Evolutionary conservation across 306 rosid genomes (phyloP).

Genomic region (Luffa acutangula): DNA sequence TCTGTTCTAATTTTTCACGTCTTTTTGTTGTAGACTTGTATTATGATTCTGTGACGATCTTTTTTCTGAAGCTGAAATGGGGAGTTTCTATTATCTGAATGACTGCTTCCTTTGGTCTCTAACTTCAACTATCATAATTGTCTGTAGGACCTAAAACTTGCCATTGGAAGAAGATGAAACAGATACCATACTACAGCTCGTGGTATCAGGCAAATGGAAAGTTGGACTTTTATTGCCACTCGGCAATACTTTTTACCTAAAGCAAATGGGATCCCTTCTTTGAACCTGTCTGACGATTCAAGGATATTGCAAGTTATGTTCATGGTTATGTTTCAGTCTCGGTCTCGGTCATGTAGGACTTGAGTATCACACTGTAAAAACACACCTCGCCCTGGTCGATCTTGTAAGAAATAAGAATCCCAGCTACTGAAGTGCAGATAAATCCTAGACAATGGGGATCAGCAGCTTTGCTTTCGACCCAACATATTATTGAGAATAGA

Average conservation of each 20-base stretch:
- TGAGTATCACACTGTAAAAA: conserved; percentile 17
- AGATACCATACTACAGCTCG: conserved; percentile 5
- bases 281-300: conserved; percentile 35
- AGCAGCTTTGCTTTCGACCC: conserved; percentile 22
- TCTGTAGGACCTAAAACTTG: background rate
- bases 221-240: background rate
- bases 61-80: background rate
- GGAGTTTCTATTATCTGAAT: background rate
- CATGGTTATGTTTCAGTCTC: conserved; percentile 50
- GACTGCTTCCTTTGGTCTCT: background rate
- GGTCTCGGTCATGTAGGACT: conserved; percentile 7
- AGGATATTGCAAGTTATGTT: conserved; percentile 36
- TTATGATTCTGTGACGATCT: background rate
- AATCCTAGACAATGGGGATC: conserved; percentile 17
- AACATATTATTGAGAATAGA: background rate
- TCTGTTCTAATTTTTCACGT: background rate
- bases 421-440: conserved; percentile 17
- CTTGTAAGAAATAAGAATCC: conserved; percentile 26
- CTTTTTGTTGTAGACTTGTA: background rate
- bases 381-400: conserved; percentile 13
- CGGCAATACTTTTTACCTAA: conserved; percentile 22
- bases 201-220: background rate
- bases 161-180: conserved; percentile 20
- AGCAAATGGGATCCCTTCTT: conserved; percentile 16
- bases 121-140: background rate